These are phyloP conservation scores for Gracilaria caudata DNA, from an alignment of 23 red algal species.

Conservation along the genomic window DNA sequence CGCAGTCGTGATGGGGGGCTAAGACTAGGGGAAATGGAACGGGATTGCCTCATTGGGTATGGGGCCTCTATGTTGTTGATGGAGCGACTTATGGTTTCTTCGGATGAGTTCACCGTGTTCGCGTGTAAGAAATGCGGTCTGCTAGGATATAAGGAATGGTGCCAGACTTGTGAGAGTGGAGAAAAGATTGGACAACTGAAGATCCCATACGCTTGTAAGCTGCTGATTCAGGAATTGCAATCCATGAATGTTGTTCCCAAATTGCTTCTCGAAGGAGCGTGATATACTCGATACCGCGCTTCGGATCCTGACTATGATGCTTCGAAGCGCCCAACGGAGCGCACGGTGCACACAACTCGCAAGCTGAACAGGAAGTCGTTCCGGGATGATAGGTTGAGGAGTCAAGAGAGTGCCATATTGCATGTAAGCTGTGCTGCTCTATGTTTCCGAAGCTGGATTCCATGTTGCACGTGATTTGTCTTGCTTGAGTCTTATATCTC, in stretches of 20 bases:
- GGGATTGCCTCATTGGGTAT: slow-evolving; percentile 91
- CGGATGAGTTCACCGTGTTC: slow-evolving; percentile 84
- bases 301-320: not conserved
- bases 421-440: not conserved
- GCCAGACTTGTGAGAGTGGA: slow-evolving; percentile 75
- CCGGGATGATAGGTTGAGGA: no score
- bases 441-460: not conserved
- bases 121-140: slow-evolving; percentile 87
- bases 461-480: not conserved
- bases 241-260: slow-evolving; percentile 96
- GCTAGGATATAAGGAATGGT: slow-evolving; percentile 87
- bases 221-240: slow-evolving; percentile 97
- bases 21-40: slow-evolving; percentile 98
- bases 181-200: slow-evolving; percentile 72
- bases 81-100: slow-evolving; percentile 90
- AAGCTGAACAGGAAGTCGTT: no score
- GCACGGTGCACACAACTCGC: no score
- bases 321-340: not conserved
- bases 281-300: not conserved
- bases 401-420: no score
- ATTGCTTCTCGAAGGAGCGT: slow-evolving; percentile 70
- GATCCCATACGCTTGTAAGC: slow-evolving; percentile 98
- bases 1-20: slow-evolving; percentile 92
- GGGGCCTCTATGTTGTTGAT: slow-evolving; percentile 91
- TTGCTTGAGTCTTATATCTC: not conserved